phyloP scores from a whole-genome alignment of 768 basidiomycete species.

The Mrakia hoshinonis region DNA sequence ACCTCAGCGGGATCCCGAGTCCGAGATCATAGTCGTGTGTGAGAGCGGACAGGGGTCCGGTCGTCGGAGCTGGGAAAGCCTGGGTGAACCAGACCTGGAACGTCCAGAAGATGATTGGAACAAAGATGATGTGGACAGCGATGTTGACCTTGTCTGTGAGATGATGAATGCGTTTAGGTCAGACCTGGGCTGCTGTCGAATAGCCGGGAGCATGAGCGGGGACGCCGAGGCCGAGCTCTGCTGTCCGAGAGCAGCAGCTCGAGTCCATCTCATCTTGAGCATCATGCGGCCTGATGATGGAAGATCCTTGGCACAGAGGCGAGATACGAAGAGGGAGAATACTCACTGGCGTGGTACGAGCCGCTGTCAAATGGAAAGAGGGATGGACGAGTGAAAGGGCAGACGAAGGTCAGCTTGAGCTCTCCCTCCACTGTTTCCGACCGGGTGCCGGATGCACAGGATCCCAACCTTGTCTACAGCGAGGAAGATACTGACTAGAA shows the following conservation, averaged over 20 bases:
- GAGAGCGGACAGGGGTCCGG: constrained; percentile 6
- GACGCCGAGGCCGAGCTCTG: neutral
- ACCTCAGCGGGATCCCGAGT: neutral
- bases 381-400: neutral
- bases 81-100: constrained; percentile 3
- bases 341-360: constrained; percentile 22
- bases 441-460: no score
- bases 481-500: constrained; percentile 29
- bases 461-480: no score
- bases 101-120: constrained; percentile 23
- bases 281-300: no score
- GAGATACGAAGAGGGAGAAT: neutral
- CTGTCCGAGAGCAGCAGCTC: no score
- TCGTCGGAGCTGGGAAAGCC: constrained; percentile 4
- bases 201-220: neutral
- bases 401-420: neutral
- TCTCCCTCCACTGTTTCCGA: neutral
- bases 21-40: neutral
- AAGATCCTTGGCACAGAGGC: no score
- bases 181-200: neutral
- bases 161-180: neutral
- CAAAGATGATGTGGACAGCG: constrained; percentile 26
- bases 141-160: constrained; percentile 20
- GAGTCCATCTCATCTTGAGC: no score
- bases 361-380: neutral